A percentile compares a stretch with the other conserved stretches of the same genome.
phyloP scores from a whole-genome alignment of 345 rosid species.

The Xanthoceras sorbifolium region DNA sequence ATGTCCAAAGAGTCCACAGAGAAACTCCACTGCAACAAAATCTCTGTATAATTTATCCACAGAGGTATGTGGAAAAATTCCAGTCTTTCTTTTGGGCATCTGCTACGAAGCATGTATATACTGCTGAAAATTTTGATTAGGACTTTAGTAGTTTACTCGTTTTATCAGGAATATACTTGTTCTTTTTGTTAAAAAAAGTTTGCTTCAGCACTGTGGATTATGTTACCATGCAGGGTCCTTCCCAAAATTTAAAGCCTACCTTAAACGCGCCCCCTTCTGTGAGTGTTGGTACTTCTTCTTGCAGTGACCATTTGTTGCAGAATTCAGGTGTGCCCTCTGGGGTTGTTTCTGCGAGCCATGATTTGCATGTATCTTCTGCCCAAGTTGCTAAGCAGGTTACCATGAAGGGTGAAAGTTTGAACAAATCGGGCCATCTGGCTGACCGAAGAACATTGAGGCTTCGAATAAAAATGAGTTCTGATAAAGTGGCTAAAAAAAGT shows the following conservation, averaged over 20 bases:
- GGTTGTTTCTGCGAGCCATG: constrained; percentile 36
- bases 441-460: constrained; percentile 51
- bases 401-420: constrained; percentile 35
- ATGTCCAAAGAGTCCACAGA: constrained; percentile 39
- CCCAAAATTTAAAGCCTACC: constrained; percentile 45
- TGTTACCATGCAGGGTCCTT: constrained; percentile 45
- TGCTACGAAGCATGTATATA: constrained; percentile 15
- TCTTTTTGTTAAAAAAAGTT: constrained; percentile 12
- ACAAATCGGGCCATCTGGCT: constrained; percentile 29
- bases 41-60: constrained; percentile 34
- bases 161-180: background rate
- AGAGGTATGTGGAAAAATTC: constrained; percentile 45
- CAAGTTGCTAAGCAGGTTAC: constrained; percentile 32
- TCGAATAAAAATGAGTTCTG: constrained; percentile 61
- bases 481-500: constrained; percentile 42
- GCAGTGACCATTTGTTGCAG: constrained; percentile 18
- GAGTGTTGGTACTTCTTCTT: constrained; percentile 26
- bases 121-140: constrained; percentile 12
- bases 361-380: constrained; percentile 28
- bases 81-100: constrained; percentile 4
- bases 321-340: constrained; percentile 23
- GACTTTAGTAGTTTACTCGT: background rate
- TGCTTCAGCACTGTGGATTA: constrained; percentile 27
- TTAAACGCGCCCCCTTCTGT: constrained; percentile 22
- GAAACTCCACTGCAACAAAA: constrained; percentile 29